These are phyloP conservation scores for Solanum lignicaule DNA, from an alignment of 257 asterid species.

Conservation along the genomic window DNA sequence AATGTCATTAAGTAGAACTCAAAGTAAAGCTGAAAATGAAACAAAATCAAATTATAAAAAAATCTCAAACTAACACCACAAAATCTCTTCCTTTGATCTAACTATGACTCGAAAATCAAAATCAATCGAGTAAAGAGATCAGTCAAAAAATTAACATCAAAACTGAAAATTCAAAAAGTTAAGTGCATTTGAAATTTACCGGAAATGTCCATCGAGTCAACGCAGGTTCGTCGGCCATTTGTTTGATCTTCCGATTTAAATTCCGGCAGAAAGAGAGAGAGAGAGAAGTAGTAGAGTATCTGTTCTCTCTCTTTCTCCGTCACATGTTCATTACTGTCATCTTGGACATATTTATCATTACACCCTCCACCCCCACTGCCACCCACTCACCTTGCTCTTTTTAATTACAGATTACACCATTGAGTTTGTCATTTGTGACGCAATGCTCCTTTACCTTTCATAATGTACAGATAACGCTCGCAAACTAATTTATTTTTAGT, in stretches of 20 bases:
- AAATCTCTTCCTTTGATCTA: neutral
- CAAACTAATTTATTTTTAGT: no score
- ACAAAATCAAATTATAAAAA: neutral
- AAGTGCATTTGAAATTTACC: conserved; percentile 22
- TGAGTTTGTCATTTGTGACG: neutral
- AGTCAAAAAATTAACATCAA: neutral
- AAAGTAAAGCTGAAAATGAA: neutral
- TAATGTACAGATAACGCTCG: neutral
- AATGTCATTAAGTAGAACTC: neutral
- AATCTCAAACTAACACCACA: neutral
- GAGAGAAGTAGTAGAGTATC: neutral
- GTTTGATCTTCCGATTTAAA: neutral
- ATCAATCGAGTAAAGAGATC: neutral
- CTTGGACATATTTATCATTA: neutral
- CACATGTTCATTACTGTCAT: neutral
- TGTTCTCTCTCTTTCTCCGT: neutral
- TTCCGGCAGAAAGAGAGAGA: neutral
- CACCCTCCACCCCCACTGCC: neutral
- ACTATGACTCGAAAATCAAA: neutral
- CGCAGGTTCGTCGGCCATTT: conserved; percentile 80
- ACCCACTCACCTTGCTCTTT: neutral
- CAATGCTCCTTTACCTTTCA: neutral
- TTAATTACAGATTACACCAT: neutral
- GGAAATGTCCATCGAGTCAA: conserved; percentile 93
- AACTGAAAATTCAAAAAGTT: neutral